Conservation (phyloP, 1,139 yeast species). For the Geotrichum carabidarum region DNA sequence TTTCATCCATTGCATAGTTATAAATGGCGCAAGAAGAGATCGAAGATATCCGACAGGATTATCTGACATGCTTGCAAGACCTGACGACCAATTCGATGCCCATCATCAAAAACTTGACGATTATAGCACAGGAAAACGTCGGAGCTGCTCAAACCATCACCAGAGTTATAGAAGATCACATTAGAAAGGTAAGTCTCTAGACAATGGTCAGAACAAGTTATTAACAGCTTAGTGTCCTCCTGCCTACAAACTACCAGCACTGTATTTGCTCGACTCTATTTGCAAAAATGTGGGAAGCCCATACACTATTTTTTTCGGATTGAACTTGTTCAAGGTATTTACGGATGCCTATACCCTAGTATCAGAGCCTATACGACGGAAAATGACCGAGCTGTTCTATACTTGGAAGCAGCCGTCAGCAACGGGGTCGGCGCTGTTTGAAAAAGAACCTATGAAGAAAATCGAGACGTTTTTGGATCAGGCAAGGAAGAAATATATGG, state of each 20-base stretch:
- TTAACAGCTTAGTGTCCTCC: conserved; percentile 50
- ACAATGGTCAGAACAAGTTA: neutral
- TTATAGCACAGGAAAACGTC: conserved; percentile 78
- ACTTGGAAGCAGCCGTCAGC: conserved; percentile 73
- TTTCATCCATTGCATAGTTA: conserved; percentile 6
- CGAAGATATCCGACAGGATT: conserved; percentile 55
- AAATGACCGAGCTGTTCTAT: conserved; percentile 69
- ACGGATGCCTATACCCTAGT: conserved; percentile 74
- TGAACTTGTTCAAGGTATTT: conserved; percentile 62
- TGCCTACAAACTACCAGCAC: conserved; percentile 71
- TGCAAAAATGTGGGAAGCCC: conserved; percentile 89
- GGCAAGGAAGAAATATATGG: conserved; percentile 44
- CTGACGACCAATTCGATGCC: conserved; percentile 87
- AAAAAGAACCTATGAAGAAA: conserved; percentile 60
- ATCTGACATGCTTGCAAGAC: conserved; percentile 61
- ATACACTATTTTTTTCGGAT: conserved; percentile 67
- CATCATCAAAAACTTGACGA: conserved; percentile 78
- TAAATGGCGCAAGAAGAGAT: conserved; percentile 31
- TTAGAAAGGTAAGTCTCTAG: conserved; percentile 47
- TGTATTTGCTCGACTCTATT: conserved; percentile 86
- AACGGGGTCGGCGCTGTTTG: conserved; percentile 46
- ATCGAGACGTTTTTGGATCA: conserved; percentile 68
- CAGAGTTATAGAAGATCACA: conserved; percentile 61
- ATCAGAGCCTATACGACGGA: conserved; percentile 66
- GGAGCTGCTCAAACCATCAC: conserved; percentile 73